Evolutionary conservation across 164 flowering plant species (phyloP).

Genomic region (Magnolia kwangsiensis): DNA sequence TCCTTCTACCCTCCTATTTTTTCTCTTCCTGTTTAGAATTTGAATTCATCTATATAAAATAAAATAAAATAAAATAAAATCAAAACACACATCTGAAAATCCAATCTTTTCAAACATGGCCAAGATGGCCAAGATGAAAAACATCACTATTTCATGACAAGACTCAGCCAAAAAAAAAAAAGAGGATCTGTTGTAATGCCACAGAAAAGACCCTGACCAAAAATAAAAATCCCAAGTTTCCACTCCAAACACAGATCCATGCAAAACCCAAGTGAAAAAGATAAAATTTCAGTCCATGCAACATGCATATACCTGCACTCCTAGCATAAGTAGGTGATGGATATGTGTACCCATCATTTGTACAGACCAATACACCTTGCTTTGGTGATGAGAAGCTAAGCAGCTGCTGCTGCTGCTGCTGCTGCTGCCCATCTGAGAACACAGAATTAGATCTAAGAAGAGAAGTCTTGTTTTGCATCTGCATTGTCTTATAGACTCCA

Average conservation of each 20-base stretch:
- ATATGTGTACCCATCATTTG: slow-evolving; percentile 21
- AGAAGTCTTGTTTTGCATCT: slow-evolving; percentile 28
- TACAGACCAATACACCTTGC: slow-evolving; percentile 27
- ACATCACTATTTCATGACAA: slow-evolving; percentile 28
- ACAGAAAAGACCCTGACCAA: slow-evolving; percentile 35
- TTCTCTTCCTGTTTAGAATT: neutral
- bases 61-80: neutral
- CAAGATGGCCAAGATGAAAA: slow-evolving; percentile 1
- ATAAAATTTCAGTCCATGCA: neutral
- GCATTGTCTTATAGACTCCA: slow-evolving; percentile 37
- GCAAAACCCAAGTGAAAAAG: neutral
- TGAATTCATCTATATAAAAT: neutral
- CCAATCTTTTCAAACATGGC: neutral
- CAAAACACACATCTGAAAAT: neutral
- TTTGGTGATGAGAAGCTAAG: slow-evolving; percentile 68
- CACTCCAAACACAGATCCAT: slow-evolving; percentile 1
- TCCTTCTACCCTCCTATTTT: neutral
- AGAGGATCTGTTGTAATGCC: slow-evolving; percentile 8
- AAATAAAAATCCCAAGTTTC: slow-evolving; percentile 1
- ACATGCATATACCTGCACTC: slow-evolving; percentile 45
- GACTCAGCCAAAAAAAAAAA: slow-evolving; percentile 26
- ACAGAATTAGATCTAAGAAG: slow-evolving; percentile 43
- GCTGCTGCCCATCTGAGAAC: slow-evolving; percentile 34
- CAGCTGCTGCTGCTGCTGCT: slow-evolving; percentile 44
- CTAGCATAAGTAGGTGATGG: slow-evolving; percentile 33